Conservation (phyloP, 768 basidiomycete species). For the Dacryopinax primogenitus region DNA sequence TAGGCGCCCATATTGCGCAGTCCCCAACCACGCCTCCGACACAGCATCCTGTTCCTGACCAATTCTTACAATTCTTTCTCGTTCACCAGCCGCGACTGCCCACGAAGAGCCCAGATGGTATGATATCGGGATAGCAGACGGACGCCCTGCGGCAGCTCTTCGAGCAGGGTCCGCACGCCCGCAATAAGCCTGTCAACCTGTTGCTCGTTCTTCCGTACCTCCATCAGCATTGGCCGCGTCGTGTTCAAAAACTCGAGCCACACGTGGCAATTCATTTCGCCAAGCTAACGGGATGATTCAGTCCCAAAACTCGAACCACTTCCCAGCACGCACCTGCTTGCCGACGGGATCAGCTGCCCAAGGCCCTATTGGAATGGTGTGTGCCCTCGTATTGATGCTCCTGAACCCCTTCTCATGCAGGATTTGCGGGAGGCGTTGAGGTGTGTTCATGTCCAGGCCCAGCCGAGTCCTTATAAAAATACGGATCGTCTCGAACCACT, state of each 20-base stretch:
- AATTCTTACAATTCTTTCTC: not conserved
- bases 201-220: not conserved
- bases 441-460: not conserved
- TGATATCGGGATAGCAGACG: not conserved
- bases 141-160: not conserved
- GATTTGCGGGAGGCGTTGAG: not conserved
- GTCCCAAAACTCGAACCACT: too few species aligned
- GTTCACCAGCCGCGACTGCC: not conserved
- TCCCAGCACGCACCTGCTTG: not conserved
- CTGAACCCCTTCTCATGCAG: slow-evolving; percentile 5
- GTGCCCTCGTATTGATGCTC: not conserved
- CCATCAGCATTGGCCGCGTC: not conserved
- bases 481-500: slow-evolving; percentile 3
- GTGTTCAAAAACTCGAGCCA: slow-evolving; percentile 1
- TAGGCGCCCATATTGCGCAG: not conserved
- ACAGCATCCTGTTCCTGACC: not conserved
- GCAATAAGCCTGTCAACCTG: not conserved
- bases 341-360: not conserved
- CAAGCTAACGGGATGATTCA: too few species aligned
- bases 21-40: not conserved
- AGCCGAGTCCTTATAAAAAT: not conserved
- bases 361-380: not conserved
- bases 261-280: slow-evolving; percentile 1
- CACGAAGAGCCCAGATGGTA: not conserved
- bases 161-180: slow-evolving; percentile 3